Percentiles rank a stretch among this genome's conserved stretches.
These are phyloP conservation scores for Wickerhamiella azyma DNA, from an alignment of 805 yeast species.

Conservation along the genomic window DNA sequence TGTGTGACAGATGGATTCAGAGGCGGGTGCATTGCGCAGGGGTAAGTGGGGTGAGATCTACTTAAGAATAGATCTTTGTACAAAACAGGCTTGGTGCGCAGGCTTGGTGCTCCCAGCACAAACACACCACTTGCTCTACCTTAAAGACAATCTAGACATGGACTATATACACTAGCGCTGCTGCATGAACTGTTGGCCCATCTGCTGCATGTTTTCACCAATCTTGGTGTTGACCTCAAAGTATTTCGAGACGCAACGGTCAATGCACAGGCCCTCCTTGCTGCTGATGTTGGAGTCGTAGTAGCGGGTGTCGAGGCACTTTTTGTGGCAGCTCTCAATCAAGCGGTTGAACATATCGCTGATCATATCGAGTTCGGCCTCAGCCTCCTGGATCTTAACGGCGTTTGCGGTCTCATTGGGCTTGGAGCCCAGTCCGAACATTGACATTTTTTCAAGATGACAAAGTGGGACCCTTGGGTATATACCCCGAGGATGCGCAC, in stretches of 20 bases:
- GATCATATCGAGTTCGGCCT: constrained; percentile 92
- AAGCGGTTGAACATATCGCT: constrained; percentile 93
- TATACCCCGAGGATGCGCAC: no score
- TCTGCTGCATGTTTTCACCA: constrained; percentile 44
- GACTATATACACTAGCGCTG: constrained; percentile 1
- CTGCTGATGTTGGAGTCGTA: constrained; percentile 61
- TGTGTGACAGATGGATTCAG: background rate
- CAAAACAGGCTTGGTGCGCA: no score
- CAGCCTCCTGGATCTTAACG: constrained; percentile 55
- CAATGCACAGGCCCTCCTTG: constrained; percentile 75
- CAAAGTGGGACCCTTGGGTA: background rate
- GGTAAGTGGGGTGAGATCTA: no score
- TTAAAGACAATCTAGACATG: no score
- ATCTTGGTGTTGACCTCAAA: constrained; percentile 90
- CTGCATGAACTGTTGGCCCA: constrained; percentile 20
- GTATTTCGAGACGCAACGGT: constrained; percentile 91
- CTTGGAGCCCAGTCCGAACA: constrained; percentile 38
- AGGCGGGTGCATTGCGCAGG: no score
- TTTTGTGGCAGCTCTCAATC: constrained; percentile 76
- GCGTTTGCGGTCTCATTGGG: constrained; percentile 28
- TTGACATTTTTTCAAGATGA: constrained; percentile 23
- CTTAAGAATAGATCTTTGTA: no score
- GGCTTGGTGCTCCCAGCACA: no score
- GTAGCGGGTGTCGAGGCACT: constrained; percentile 58
- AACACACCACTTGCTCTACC: no score